A percentile compares a stretch with the other conserved stretches of the same genome.
These are phyloP conservation scores for Lobosporangium transversale DNA, from an alignment of 192 early-diverging fungal genomes.

Conservation along the genomic window DNA sequence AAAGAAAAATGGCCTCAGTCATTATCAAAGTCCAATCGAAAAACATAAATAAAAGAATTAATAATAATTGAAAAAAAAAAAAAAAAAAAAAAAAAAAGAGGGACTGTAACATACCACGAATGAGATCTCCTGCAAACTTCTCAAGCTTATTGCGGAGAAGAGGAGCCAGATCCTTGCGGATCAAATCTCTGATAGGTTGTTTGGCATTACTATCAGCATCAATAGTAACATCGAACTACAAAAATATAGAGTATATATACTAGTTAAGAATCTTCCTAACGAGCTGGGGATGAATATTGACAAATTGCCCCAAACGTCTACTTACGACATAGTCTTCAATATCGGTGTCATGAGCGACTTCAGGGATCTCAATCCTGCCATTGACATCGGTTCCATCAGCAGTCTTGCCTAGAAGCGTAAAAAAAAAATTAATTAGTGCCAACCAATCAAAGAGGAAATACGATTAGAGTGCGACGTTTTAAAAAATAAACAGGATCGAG, in stretches of 20 bases:
- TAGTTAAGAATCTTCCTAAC: background rate
- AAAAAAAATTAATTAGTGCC: background rate
- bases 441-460: no score
- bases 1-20: background rate
- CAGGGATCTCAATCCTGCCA: slow-evolving; percentile 87
- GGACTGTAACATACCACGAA: slow-evolving; percentile 62
- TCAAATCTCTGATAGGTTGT: slow-evolving; percentile 71
- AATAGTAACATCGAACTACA: slow-evolving; percentile 75
- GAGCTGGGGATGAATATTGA: no score
- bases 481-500: no score
- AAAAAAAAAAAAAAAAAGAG: no score
- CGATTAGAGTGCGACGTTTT: background rate
- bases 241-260: background rate
- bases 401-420: slow-evolving; percentile 51
- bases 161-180: slow-evolving; percentile 74
- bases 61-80: background rate
- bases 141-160: slow-evolving; percentile 67
- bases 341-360: slow-evolving; percentile 92
- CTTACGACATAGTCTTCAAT: slow-evolving; percentile 81
- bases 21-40: background rate
- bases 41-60: background rate
- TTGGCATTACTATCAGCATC: slow-evolving; percentile 60
- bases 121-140: slow-evolving; percentile 75
- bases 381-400: slow-evolving; percentile 68
- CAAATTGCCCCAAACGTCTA: no score